Evolutionary conservation across 2,329 filamentous ascomycete species (phyloP), one percentile per base, ranked within the genome.

Genomic region (Madurella mycetomatis): DNA sequence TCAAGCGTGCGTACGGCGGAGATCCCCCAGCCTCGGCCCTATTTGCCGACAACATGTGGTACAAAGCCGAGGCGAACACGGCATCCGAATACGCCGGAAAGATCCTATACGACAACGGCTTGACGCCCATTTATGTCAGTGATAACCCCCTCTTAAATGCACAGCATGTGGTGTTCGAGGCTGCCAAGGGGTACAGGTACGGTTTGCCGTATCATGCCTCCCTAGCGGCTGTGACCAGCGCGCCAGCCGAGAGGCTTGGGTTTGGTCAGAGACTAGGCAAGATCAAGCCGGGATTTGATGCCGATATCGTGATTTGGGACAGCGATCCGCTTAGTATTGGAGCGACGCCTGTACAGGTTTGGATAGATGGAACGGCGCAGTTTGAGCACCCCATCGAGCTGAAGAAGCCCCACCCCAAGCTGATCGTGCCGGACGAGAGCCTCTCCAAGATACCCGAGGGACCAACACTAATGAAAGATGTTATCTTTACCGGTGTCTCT

Each of bases 41-140:
- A 3, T 88, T 88, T 61, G 84, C 85, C 9, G 84, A 88, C 64
- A 86, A 84, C 65, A 87, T 87, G 81, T 86, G 81, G 66, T 88
- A 87, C 76, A 87, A 88, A 69, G 75, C 79, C 1, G 86, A 88
- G 69, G 73, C 84, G 0, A 86, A 85, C 60, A 72, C 80, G 4
- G 85, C 78, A 0, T 86, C 83, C 11, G 82, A 87, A 65, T 80
- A 80, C 55, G 84, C 85, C 1, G 85, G 84, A 25, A 87, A 86
- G 65, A 75, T 83, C 4, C 74, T 88, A 0, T 83, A 83, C 60
- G 84, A 87, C 18, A 76, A 80, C 53, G 84, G 81, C 25, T 73
- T 88, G 32, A 86, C 83, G 0, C 77, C 83, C 1, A 79, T 86
- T 18, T 87, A 86, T 59, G 84, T 88, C n/a, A 84, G 80, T 56